phyloP scores from a whole-genome alignment of 768 basidiomycete species.

The Leccinum uliginosum region DNA sequence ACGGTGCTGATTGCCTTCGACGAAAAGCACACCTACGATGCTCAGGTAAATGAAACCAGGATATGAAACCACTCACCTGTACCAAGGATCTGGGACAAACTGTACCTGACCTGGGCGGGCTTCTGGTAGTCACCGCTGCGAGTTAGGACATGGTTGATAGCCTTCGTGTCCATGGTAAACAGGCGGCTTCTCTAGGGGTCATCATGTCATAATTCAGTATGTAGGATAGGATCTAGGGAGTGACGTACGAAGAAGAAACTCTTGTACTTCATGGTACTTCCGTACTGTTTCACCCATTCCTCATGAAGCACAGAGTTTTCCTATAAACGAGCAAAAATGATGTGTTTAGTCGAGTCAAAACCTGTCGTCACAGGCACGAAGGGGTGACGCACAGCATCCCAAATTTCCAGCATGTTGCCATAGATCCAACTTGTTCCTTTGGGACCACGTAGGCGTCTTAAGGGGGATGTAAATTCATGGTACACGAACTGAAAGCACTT shows the following conservation, averaged over 20 bases:
- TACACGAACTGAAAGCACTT: constrained; percentile 24
- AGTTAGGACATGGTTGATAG: constrained; percentile 5
- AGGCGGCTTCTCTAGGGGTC: background rate
- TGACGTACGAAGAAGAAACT: constrained; percentile 9
- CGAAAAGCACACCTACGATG: constrained; percentile 1
- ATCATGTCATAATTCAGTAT: background rate
- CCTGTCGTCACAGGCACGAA: too few species aligned
- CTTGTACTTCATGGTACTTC: constrained; percentile 11
- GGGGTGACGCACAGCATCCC: constrained; percentile 32
- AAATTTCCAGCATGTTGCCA: constrained; percentile 48
- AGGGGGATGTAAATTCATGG: constrained; percentile 36
- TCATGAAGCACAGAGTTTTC: constrained; percentile 9
- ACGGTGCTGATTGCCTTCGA: constrained; percentile 29
- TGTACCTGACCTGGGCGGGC: background rate
- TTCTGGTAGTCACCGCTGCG: constrained; percentile 4
- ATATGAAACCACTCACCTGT: constrained; percentile 1
- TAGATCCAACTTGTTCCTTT: constrained; percentile 41
- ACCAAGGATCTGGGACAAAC: background rate
- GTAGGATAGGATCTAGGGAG: too few species aligned
- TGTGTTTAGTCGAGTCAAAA: background rate
- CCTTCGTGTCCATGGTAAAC: constrained; percentile 1
- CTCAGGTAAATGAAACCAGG: background rate
- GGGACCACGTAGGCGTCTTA: constrained; percentile 44
- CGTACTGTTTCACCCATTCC: constrained; percentile 14
- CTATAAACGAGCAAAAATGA: background rate